These are phyloP conservation scores for Cicer bijugum DNA, from an alignment of 306 rosid genomes.

Conservation along the genomic window DNA sequence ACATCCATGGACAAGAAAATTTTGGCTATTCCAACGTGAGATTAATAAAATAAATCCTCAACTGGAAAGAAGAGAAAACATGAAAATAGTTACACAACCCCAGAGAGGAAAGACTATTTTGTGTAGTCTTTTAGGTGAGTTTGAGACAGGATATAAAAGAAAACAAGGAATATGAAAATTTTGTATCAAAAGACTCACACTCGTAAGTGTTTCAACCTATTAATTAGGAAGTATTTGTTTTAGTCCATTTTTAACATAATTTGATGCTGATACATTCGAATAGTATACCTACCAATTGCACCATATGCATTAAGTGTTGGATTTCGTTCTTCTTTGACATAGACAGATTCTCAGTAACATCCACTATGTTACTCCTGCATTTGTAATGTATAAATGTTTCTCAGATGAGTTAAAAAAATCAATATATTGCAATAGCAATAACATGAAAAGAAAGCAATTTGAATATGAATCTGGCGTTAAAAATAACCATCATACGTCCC, in stretches of 20 bases:
- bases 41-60: not conserved
- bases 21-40: slow-evolving; percentile 18
- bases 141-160: slow-evolving; percentile 32
- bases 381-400: slow-evolving; percentile 37
- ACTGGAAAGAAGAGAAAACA: not conserved
- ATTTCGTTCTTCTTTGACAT: slow-evolving; percentile 67
- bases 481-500: slow-evolving; percentile 6
- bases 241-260: slow-evolving; percentile 35
- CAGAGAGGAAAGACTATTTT: slow-evolving; percentile 15
- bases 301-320: slow-evolving; percentile 60
- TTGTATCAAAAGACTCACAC: slow-evolving; percentile 7
- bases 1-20: slow-evolving; percentile 46
- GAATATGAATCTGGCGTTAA: not conserved
- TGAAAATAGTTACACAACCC: slow-evolving; percentile 13
- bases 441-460: slow-evolving; percentile 11
- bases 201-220: slow-evolving; percentile 30
- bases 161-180: not conserved
- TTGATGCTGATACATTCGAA: slow-evolving; percentile 18
- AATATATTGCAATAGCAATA: slow-evolving; percentile 31
- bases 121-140: slow-evolving; percentile 2
- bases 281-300: slow-evolving; percentile 62
- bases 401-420: slow-evolving; percentile 35
- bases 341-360: slow-evolving; percentile 60
- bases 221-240: slow-evolving; percentile 17
- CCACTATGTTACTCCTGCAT: slow-evolving; percentile 75